These are phyloP conservation scores for Argentina anserina DNA, from an alignment of 306 rosid genomes.

Conservation along the genomic window DNA sequence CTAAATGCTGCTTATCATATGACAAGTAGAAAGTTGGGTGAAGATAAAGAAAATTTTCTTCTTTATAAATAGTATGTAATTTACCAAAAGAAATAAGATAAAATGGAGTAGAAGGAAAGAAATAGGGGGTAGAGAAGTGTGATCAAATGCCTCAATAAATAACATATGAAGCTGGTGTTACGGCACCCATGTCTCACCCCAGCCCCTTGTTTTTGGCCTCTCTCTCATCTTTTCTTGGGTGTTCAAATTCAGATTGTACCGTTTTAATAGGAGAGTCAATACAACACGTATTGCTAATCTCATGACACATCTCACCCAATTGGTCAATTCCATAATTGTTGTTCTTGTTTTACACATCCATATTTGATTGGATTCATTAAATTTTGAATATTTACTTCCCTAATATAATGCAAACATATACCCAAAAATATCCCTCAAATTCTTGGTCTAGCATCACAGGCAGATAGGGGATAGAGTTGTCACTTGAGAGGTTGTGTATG, in stretches of 20 bases:
- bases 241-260: neutral
- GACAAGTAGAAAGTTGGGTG: neutral
- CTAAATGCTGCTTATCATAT: neutral
- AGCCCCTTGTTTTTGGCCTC: neutral
- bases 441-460: conserved; percentile 10
- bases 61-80: neutral
- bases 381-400: neutral
- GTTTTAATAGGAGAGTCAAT: conserved; percentile 23
- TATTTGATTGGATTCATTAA: neutral
- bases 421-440: conserved; percentile 20
- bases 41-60: neutral
- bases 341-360: neutral
- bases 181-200: conserved; percentile 16
- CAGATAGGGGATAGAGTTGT: conserved; percentile 18
- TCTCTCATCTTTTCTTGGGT: conserved; percentile 4
- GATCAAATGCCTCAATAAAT: conserved; percentile 7
- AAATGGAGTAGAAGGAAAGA: neutral
- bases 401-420: neutral
- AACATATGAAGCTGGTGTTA: conserved; percentile 1
- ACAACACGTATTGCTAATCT: conserved; percentile 14
- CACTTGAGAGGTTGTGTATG: neutral
- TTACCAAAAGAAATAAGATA: neutral
- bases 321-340: neutral
- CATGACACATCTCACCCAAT: conserved; percentile 6
- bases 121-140: neutral